Percentiles rank a stretch among this genome's conserved stretches.
These are phyloP conservation scores for Calendula officinalis DNA, from an alignment of 129 eudicot genomes.

Conservation along the genomic window DNA sequence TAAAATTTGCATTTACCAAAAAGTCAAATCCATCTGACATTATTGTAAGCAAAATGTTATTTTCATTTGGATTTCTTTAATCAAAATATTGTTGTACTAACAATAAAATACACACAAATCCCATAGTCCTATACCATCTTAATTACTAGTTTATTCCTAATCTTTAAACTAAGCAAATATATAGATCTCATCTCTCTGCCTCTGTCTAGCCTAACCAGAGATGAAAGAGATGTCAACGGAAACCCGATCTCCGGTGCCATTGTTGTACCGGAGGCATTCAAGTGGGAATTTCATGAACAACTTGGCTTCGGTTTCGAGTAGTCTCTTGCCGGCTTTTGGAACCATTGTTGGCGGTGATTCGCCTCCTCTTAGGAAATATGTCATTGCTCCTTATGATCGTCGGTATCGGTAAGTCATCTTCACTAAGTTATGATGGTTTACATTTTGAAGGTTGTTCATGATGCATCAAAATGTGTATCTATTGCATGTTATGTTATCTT, in stretches of 20 bases:
- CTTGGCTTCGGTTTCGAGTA: constrained; percentile 69
- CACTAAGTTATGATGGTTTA: background rate
- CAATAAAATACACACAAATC: constrained; percentile 11
- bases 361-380: constrained; percentile 39
- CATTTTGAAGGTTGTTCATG: background rate
- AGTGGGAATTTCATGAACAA: constrained; percentile 50
- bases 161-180: background rate
- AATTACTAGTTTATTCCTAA: constrained; percentile 18
- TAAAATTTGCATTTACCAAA: constrained; percentile 2
- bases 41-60: constrained; percentile 2
- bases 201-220: constrained; percentile 13
- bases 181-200: constrained; percentile 13
- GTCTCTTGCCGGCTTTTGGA: constrained; percentile 84
- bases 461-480: background rate
- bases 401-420: constrained; percentile 55
- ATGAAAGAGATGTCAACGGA: constrained; percentile 28
- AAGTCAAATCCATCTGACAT: constrained; percentile 20
- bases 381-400: constrained; percentile 80
- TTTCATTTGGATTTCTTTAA: constrained; percentile 12
- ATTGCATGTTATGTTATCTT: background rate
- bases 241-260: constrained; percentile 46
- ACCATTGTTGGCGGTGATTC: constrained; percentile 64
- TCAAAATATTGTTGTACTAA: background rate
- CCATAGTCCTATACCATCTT: constrained; percentile 2
- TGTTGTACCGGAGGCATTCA: constrained; percentile 53